Conservation (phyloP, 768 basidiomycete species). For the Leccinellum albellum region DNA sequence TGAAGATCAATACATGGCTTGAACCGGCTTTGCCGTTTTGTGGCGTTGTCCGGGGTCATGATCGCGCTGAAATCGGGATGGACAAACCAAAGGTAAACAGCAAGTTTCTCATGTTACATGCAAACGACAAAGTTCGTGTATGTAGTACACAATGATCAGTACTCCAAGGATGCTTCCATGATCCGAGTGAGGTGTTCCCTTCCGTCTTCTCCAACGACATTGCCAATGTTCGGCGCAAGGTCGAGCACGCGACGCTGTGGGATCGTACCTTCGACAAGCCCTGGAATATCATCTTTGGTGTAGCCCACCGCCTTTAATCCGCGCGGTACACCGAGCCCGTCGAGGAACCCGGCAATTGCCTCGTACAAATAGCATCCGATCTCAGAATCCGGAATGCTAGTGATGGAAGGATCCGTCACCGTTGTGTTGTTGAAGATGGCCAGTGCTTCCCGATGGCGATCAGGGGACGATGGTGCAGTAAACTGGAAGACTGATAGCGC, state of each 20-base stretch:
- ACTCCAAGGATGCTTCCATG: slow-evolving; percentile 75
- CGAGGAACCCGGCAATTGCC: slow-evolving; percentile 84
- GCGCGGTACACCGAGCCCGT: slow-evolving; percentile 78
- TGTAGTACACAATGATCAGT: slow-evolving; percentile 36
- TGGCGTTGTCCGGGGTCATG: neutral
- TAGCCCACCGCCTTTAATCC: slow-evolving; percentile 84
- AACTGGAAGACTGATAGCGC: slow-evolving; percentile 75
- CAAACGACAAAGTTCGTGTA: slow-evolving; percentile 2
- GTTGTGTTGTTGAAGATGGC: slow-evolving; percentile 74
- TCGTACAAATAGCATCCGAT: slow-evolving; percentile 79
- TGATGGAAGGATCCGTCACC: slow-evolving; percentile 64
- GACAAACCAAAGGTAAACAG: neutral
- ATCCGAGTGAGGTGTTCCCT: slow-evolving; percentile 77
- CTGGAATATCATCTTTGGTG: slow-evolving; percentile 57
- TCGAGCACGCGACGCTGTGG: slow-evolving; percentile 92
- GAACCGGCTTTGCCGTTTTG: slow-evolving; percentile 49
- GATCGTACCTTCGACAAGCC: slow-evolving; percentile 85
- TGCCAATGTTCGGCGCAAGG: slow-evolving; percentile 86
- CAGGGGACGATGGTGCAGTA: slow-evolving; percentile 90
- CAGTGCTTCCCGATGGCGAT: slow-evolving; percentile 85
- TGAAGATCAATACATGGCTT: slow-evolving; percentile 97
- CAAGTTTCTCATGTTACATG: neutral
- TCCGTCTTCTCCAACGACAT: slow-evolving; percentile 79
- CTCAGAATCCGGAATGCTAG: slow-evolving; percentile 72
- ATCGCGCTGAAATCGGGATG: neutral